Conservation (phyloP, 2,329 filamentous ascomycete genomes). For the Penicillium sp. region DNA sequence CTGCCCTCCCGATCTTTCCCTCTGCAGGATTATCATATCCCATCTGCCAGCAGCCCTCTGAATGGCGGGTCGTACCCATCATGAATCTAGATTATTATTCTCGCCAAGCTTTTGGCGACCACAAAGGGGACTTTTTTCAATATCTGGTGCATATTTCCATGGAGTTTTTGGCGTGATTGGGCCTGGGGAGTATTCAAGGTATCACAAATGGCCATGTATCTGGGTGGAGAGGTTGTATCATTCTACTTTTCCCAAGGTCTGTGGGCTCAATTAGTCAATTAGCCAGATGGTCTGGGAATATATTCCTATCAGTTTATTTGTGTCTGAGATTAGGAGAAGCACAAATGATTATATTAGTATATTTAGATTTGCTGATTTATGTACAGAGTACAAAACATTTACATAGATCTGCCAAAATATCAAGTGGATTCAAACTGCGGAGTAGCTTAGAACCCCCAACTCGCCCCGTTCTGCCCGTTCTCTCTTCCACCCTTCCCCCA, state of each 20-base stretch:
- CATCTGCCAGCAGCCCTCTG: slow-evolving; percentile 21
- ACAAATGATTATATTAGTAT: not conserved
- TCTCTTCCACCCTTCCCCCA: not conserved
- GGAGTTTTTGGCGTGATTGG: slow-evolving; percentile 21
- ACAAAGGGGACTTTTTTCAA: not conserved
- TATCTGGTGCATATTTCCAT: slow-evolving; percentile 15
- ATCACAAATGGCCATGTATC: slow-evolving; percentile 2
- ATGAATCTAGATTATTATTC: slow-evolving; percentile 18
- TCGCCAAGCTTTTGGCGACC: slow-evolving; percentile 1
- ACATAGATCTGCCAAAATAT: not conserved
- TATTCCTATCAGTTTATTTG: not conserved
- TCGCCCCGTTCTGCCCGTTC: not conserved
- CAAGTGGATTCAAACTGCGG: not conserved
- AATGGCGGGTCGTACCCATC: slow-evolving; percentile 22
- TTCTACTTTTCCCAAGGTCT: not conserved
- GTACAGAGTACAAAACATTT: not conserved
- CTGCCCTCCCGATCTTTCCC: slow-evolving; percentile 22
- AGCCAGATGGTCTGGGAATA: not conserved
- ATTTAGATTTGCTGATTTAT: not conserved
- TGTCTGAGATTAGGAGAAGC: no score
- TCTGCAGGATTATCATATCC: slow-evolving; percentile 23
- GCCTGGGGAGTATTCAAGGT: slow-evolving; percentile 7
- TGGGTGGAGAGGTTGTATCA: not conserved
- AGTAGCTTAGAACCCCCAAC: not conserved
- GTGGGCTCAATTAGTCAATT: not conserved